phyloP scores from a whole-genome alignment of 257 asterid species.

The Anisodus tanguticus region DNA sequence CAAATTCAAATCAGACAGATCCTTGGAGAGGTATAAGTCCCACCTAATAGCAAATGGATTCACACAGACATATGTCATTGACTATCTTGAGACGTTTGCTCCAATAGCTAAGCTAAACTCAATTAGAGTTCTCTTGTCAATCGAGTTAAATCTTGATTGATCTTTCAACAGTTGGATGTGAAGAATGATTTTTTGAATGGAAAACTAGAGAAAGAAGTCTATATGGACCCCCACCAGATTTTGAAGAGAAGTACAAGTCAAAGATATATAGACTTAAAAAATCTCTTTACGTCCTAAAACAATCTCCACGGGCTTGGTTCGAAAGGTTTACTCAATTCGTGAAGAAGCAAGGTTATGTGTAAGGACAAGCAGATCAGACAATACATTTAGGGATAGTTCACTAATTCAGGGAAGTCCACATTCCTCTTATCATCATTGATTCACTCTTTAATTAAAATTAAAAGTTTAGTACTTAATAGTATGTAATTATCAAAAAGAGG shows the following conservation, averaged over 20 bases:
- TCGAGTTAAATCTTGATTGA: not conserved
- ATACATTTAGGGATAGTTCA: not conserved
- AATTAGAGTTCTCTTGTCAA: not conserved
- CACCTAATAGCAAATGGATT: too few relatives aligned
- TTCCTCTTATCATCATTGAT: too few relatives aligned
- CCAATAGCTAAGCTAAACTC: not conserved
- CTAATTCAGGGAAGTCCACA: too few relatives aligned
- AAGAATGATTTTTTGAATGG: too few relatives aligned
- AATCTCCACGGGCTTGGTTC: not conserved
- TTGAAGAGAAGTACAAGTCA: not conserved
- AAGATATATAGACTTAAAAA: not conserved
- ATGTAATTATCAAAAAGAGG: too few relatives aligned
- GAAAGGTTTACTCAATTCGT: not conserved
- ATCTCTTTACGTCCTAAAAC: too few relatives aligned
- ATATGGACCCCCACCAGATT: not conserved
- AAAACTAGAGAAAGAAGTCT: not conserved
- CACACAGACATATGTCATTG: too few relatives aligned
- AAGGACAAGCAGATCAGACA: slow-evolving; percentile 28
- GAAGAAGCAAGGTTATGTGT: not conserved
- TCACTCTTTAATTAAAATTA: too few relatives aligned
- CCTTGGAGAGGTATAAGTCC: not conserved
- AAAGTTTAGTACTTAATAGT: too few relatives aligned
- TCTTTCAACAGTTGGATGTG: not conserved
- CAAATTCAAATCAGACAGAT: not conserved
- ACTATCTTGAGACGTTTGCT: too few relatives aligned